Conservation (phyloP, 225 moss, liverwort and hornwort species). For the Lunularia cruciata region DNA sequence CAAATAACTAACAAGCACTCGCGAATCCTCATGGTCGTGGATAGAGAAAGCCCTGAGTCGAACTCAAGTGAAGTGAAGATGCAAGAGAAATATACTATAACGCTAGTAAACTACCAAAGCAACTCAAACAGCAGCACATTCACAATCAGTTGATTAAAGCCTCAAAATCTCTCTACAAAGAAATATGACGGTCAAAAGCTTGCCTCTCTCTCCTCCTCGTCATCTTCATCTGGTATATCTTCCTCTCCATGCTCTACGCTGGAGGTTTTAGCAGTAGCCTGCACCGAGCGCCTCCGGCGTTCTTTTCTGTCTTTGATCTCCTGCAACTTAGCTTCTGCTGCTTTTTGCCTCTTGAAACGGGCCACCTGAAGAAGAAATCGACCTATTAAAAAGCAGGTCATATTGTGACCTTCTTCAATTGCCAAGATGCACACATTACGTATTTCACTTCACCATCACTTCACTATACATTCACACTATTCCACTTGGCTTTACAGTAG, state of each 20-base stretch:
- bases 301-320: conserved; percentile 92
- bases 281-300: conserved; percentile 81
- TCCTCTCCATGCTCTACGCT: conserved; percentile 77
- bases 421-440: neutral
- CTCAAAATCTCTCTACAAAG: too few species aligned
- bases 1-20: too few species aligned
- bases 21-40: too few species aligned
- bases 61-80: too few species aligned
- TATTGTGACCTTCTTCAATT: neutral
- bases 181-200: too few species aligned
- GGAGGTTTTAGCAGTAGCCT: conserved; percentile 79
- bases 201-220: conserved; percentile 94
- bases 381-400: conserved; percentile 2
- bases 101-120: neutral
- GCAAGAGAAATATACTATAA: neutral
- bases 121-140: neutral
- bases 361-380: conserved; percentile 52
- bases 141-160: too few species aligned
- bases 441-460: neutral
- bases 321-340: conserved; percentile 85
- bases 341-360: conserved; percentile 90
- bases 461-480: neutral
- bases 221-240: conserved; percentile 79
- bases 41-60: too few species aligned
- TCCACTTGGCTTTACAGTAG: neutral